Evolutionary conservation across 1,284 basidiomycete species (phyloP), one percentile per base, ranked within the genome.

Genomic region (Cutaneotrichosporon cyanovorans): DNA sequence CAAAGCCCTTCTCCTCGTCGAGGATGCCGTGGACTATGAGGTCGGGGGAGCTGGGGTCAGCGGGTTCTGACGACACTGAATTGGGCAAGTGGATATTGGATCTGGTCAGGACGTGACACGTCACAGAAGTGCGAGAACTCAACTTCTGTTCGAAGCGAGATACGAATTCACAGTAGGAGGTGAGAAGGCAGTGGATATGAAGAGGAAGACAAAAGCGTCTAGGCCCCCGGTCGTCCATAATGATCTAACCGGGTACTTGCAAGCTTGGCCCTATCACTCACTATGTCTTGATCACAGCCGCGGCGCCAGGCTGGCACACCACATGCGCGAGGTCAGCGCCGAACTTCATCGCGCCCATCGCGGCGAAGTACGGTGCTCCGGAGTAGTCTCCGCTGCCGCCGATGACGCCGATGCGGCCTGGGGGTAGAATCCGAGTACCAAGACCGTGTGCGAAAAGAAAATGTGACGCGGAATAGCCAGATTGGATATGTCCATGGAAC

Each of bases 311-410:
- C 11, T 91, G 84, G 72, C 93, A 98, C 44, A 98, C 92, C 45
- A 97, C 90, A 76, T 97, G 92, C 20, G 90, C 89, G 36, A 97
- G 78, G 69, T 97, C 93, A 42, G 85, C 86, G 25, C 92, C 93
- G 62, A 91, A 78, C 54, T 87, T 79, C 57, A 91, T 77, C 1
- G 89, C 85, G 6, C 89, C 84, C 61, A 93, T 87, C 21, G 87
- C 81, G 3, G 88, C 84, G 65, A 93, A 98, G 77, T 83, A 98
- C 0, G 93, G 93, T 20, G 93, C 93, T 15, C 93, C 95, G 0
- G 91, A 89, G 70, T 97, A 98, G 61, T 97, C 93, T 53, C 84
- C 76, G 23, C 87, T 87, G 19, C 93, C 93, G 44, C 93, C 93
- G 3, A 98, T 77, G 16, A 98, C 85, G 41, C 89, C 93, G 22